A percentile compares a stretch with the other conserved stretches of the same genome.
Evolutionary conservation across 179 eudicot genomes (phyloP).

Genomic region (Beta lomatogona): DNA sequence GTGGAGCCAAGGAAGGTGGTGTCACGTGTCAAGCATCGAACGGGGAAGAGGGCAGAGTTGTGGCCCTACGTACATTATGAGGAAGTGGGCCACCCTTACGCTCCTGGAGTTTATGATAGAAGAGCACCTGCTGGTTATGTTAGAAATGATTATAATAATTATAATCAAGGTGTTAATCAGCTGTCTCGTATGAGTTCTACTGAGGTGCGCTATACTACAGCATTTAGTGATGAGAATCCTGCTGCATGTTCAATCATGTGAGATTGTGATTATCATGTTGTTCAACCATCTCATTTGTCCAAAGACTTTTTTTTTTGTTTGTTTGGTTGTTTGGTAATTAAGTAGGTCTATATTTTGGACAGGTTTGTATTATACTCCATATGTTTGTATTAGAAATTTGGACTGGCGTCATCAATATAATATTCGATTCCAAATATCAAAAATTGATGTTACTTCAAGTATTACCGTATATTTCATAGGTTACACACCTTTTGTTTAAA

Average conservation of each 20-base stretch:
- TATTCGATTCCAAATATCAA: neutral
- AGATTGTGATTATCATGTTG: neutral
- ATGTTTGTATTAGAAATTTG: neutral
- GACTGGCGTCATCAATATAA: constrained; percentile 1
- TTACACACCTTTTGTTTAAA: too few species aligned
- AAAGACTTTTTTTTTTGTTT: neutral
- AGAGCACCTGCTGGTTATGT: constrained; percentile 79
- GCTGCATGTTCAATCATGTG: constrained; percentile 64
- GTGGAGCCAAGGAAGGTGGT: constrained; percentile 74
- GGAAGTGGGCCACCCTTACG: constrained; percentile 74
- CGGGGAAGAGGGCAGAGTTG: constrained; percentile 65
- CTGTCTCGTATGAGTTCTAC: constrained; percentile 71
- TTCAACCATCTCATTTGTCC: neutral
- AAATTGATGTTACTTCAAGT: too few species aligned
- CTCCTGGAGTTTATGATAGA: constrained; percentile 60
- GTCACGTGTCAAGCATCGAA: constrained; percentile 63
- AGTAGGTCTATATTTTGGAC: constrained; percentile 9
- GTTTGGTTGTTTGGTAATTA: constrained; percentile 2
- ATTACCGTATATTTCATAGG: too few species aligned
- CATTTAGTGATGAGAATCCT: constrained; percentile 79
- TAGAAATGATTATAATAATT: constrained; percentile 31
- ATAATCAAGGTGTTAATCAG: constrained; percentile 34
- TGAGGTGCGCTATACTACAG: constrained; percentile 74
- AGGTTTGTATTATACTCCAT: neutral
- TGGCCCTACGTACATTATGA: constrained; percentile 84